These are phyloP conservation scores for Euphorbia peplus DNA, from an alignment of 345 rosid genomes.

Conservation along the genomic window DNA sequence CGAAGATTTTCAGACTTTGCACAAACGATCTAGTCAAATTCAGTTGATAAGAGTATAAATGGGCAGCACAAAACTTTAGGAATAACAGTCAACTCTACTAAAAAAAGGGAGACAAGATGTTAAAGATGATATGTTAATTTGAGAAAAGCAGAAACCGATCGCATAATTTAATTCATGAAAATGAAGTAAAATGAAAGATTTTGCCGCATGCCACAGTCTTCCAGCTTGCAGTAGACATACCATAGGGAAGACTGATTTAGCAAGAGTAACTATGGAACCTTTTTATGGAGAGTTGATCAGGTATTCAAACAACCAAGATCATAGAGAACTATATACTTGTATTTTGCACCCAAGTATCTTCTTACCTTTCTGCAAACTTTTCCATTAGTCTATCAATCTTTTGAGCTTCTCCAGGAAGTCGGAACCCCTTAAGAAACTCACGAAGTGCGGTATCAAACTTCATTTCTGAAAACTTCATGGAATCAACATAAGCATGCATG, in stretches of 20 bases:
- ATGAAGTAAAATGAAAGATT: not conserved
- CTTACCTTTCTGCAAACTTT: constrained; percentile 95
- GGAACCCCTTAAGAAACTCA: constrained; percentile 87
- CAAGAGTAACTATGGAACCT: not conserved
- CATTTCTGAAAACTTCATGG: constrained; percentile 80
- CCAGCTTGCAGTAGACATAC: not conserved
- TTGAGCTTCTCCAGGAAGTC: constrained; percentile 99
- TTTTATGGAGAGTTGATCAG: not conserved
- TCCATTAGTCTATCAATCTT: constrained; percentile 99
- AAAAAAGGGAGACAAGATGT: not conserved
- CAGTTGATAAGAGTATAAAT: not conserved
- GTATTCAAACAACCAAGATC: not conserved
- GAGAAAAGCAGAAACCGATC: not conserved
- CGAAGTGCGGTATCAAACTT: constrained; percentile 88
- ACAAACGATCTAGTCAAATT: not conserved
- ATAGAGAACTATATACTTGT: not conserved
- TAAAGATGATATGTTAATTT: not conserved
- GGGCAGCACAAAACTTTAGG: not conserved
- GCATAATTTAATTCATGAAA: not conserved
- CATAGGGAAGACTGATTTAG: not conserved
- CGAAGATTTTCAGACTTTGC: not conserved
- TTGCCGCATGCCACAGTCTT: not conserved
- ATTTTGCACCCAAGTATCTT: not conserved
- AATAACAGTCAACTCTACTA: not conserved
- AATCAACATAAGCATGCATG: constrained; percentile 96